Percentiles rank a stretch among this genome's conserved stretches.
Evolutionary conservation across 2,329 filamentous ascomycete species (phyloP).

Genomic region (Pestalotiopsis sp.): DNA sequence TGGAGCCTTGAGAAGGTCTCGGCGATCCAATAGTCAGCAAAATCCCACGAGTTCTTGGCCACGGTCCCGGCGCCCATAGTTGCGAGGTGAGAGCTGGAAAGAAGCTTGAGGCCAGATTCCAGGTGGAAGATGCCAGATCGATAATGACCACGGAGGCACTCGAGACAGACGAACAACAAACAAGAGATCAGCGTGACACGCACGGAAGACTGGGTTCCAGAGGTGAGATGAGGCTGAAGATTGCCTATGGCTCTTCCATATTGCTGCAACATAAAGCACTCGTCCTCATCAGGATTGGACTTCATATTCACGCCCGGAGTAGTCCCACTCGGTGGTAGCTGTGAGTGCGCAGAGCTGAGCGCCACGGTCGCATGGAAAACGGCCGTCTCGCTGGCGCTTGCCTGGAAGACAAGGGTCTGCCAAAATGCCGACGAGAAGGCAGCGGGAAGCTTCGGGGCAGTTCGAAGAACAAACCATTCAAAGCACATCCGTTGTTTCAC

Average conservation of each 20-base stretch:
- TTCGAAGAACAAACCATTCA: conserved; percentile 47
- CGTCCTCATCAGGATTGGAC: conserved; percentile 19
- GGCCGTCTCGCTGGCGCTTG: conserved; percentile 37
- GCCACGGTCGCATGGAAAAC: conserved; percentile 43
- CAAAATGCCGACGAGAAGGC: conserved; percentile 41
- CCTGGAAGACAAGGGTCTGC: conserved; percentile 40
- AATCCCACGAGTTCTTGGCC: conserved; percentile 23
- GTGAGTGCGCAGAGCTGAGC: conserved; percentile 37
- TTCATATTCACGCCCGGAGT: neutral
- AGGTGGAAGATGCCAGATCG: conserved; percentile 42
- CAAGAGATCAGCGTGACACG: conserved; percentile 42
- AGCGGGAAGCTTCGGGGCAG: conserved; percentile 38
- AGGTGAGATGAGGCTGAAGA: conserved; percentile 36
- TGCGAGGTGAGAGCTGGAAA: conserved; percentile 28
- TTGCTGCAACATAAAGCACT: conserved; percentile 33
- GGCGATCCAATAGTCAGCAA: conserved; percentile 44
- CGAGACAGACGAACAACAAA: conserved; percentile 37
- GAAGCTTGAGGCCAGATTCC: conserved; percentile 43
- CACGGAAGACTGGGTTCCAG: conserved; percentile 29
- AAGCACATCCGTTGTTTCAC: conserved; percentile 37
- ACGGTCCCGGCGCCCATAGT: conserved; percentile 14
- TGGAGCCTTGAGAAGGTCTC: conserved; percentile 41
- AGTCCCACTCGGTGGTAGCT: conserved; percentile 16
- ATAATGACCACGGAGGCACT: conserved; percentile 40
- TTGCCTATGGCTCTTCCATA: conserved; percentile 41